Evolutionary conservation across 2,329 filamentous ascomycete genomes (phyloP).

Genomic region (Colletotrichum sp.): DNA sequence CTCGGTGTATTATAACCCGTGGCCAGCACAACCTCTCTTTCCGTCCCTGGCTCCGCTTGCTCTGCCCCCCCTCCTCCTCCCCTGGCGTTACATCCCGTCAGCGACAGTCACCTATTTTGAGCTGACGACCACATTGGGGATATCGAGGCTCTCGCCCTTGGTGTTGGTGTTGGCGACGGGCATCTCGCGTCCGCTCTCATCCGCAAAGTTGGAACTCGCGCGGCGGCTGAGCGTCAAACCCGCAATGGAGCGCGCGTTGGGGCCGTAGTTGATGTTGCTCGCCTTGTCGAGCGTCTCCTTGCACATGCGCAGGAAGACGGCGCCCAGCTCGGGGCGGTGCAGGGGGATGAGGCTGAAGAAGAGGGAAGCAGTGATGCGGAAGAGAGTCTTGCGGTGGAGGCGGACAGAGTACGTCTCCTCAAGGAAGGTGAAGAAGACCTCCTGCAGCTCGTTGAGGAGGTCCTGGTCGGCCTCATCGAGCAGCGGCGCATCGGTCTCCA

Average conservation of each 20-base stretch:
- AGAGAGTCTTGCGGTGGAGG: slow-evolving; percentile 33
- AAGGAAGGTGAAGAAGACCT: slow-evolving; percentile 30
- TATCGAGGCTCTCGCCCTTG: slow-evolving; percentile 7
- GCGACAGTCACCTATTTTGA: background rate
- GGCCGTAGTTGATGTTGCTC: slow-evolving; percentile 22
- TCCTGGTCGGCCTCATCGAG: slow-evolving; percentile 28
- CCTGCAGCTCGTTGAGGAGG: slow-evolving; percentile 28
- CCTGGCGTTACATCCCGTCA: background rate
- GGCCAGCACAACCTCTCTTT: background rate
- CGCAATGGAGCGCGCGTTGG: slow-evolving; percentile 15
- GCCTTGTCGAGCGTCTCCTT: slow-evolving; percentile 30
- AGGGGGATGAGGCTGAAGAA: slow-evolving; percentile 34
- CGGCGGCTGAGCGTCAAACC: slow-evolving; percentile 13
- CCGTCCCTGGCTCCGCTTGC: background rate
- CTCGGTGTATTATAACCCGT: background rate
- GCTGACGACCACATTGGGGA: slow-evolving; percentile 13
- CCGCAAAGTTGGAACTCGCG: slow-evolving; percentile 20
- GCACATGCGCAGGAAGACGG: slow-evolving; percentile 30
- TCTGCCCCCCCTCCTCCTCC: background rate
- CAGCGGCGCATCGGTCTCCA: slow-evolving; percentile 22
- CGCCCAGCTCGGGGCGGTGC: slow-evolving; percentile 28
- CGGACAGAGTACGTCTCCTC: slow-evolving; percentile 27
- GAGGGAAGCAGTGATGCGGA: slow-evolving; percentile 32
- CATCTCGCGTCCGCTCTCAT: slow-evolving; percentile 19
- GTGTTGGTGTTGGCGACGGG: slow-evolving; percentile 1